These are phyloP conservation scores for Pythium vanterpoolii DNA, from an alignment of 352 stramenopile species.

Conservation along the genomic window DNA sequence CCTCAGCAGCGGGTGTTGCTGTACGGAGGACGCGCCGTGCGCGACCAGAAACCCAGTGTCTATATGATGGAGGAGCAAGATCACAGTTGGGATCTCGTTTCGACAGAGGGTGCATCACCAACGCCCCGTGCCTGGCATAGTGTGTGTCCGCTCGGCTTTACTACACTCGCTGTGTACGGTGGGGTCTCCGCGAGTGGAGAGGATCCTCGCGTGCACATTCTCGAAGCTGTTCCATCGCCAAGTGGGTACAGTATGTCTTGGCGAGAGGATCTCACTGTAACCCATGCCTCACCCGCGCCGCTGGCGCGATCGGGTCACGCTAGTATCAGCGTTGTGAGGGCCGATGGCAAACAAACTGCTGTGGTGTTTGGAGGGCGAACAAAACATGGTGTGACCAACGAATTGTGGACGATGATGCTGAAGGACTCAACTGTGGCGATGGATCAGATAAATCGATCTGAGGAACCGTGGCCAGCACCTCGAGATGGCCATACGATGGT, in stretches of 20 bases:
- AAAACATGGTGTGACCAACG: conserved; percentile 52
- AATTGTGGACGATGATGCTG: conserved; percentile 24
- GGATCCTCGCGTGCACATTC: conserved; percentile 41
- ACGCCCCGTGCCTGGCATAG: conserved; percentile 60
- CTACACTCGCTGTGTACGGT: conserved; percentile 44
- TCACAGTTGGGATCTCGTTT: conserved; percentile 45
- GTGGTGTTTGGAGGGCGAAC: conserved; percentile 65
- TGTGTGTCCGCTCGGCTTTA: conserved; percentile 26
- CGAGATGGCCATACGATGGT: conserved; percentile 69
- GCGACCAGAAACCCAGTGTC: conserved; percentile 49
- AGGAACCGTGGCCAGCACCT: conserved; percentile 31
- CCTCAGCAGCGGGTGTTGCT: conserved; percentile 24
- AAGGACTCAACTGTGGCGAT: not conserved
- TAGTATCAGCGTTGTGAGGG: conserved; percentile 26
- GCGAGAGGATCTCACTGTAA: not conserved
- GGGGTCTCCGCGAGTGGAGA: conserved; percentile 58
- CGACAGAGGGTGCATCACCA: conserved; percentile 26
- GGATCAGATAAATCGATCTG: not conserved
- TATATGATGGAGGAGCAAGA: conserved; percentile 47
- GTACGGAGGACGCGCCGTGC: conserved; percentile 56
- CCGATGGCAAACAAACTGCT: conserved; percentile 12
- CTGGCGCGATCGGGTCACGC: conserved; percentile 46
- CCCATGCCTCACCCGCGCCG: not conserved
- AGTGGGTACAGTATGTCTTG: conserved; percentile 4
- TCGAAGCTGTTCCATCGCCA: conserved; percentile 9